Conservation (phyloP, 116 monocot species). For the Zostera marina region DNA sequence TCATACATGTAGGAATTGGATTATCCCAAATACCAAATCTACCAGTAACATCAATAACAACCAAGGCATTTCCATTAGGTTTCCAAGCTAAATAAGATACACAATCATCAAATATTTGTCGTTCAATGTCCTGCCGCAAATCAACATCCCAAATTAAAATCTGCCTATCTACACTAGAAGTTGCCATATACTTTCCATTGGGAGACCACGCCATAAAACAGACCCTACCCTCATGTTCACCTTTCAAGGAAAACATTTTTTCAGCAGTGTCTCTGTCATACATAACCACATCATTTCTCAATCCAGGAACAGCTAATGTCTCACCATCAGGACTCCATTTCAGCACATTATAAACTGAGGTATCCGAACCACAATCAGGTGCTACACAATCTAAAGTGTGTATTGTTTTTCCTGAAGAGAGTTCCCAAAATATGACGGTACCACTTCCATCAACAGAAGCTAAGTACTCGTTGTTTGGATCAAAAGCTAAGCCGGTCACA, state of each 20-base stretch:
- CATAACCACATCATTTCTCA: conserved; percentile 94
- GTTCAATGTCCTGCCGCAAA: conserved; percentile 79
- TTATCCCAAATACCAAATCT: conserved; percentile 82
- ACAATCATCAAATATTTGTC: conserved; percentile 75
- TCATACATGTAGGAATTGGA: conserved; percentile 70
- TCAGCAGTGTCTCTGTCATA: conserved; percentile 89
- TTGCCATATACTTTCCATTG: conserved; percentile 89
- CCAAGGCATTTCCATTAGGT: conserved; percentile 67
- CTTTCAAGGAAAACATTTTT: conserved; percentile 79
- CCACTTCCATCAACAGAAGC: conserved; percentile 73
- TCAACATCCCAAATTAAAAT: conserved; percentile 94
- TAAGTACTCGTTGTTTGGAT: conserved; percentile 78
- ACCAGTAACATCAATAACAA: conserved; percentile 73
- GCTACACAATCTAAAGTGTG: conserved; percentile 60
- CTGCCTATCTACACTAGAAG: conserved; percentile 69
- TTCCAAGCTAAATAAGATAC: conserved; percentile 81
- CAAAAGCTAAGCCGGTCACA: conserved; percentile 73
- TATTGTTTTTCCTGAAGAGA: conserved; percentile 48
- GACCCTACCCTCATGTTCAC: conserved; percentile 65
- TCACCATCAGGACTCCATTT: conserved; percentile 96
- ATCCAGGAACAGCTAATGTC: conserved; percentile 70
- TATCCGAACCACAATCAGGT: conserved; percentile 51
- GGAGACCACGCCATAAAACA: conserved; percentile 89
- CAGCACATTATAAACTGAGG: conserved; percentile 35
- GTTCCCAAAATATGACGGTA: conserved; percentile 86